Conservation (phyloP, 257 asterid genomes). For the Solanum paucissectum region DNA sequence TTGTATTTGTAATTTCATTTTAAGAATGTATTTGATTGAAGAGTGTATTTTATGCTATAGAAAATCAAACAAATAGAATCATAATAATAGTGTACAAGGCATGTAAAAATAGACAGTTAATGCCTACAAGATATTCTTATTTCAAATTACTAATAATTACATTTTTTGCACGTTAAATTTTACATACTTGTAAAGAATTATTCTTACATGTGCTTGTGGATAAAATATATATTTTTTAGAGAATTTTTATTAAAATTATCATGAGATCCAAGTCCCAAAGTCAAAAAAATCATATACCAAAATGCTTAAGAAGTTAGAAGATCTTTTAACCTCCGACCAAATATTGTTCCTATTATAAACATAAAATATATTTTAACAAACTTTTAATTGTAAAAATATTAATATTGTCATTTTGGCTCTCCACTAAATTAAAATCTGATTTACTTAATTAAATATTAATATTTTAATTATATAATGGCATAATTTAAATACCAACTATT, state of each 20-base stretch:
- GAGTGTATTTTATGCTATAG: not conserved
- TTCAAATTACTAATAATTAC: not conserved
- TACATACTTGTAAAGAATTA: no score
- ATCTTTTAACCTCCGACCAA: not conserved
- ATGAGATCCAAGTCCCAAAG: not conserved
- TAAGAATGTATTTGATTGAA: not conserved
- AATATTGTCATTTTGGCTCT: no score
- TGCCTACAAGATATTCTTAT: not conserved
- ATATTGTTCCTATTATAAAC: not conserved
- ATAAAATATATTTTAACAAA: no score
- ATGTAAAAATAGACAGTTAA: not conserved
- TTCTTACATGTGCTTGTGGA: no score
- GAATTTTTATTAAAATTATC: not conserved
- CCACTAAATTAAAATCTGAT: no score
- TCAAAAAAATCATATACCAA: not conserved
- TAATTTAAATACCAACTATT: no score
- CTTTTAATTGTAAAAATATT: no score
- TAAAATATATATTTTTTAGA: not conserved
- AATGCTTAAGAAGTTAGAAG: not conserved
- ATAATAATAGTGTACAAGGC: not conserved
- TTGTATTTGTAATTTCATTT: not conserved
- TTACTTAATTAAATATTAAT: no score
- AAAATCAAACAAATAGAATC: not conserved
- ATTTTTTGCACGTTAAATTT: no score
- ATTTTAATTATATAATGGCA: no score